Base-by-base conservation (phyloP, 2,329 filamentous ascomycete species). In the Colletotrichum cordylinicola region DNA sequence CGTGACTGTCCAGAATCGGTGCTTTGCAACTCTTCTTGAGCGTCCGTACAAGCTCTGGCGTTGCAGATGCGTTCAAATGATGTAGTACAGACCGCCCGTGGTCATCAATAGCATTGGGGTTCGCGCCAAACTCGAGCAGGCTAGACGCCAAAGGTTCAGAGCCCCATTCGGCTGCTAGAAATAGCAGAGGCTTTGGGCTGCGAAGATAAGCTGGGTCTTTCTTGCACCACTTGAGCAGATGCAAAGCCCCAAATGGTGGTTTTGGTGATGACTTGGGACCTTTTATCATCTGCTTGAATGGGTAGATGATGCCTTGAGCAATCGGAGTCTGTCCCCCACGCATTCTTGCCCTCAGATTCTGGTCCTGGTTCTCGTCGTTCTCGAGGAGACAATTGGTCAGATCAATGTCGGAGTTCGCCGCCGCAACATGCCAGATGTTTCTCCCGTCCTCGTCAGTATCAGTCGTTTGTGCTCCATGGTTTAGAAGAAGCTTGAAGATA, bases 371-470 rank as follows among this genome's bases (percentile, higher is more conserved):
- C 5, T 82, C 78, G 65, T 86, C 85, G 10, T 82, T 72, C 3
- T 77, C 62, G 48, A 78, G 75, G 2, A 87, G 80, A 78, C 80
- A 84, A 15, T 79, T 71, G 24, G 86, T 77, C 6, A 84, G 70
- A 1, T 31, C 35, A 2, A 72, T 52, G 43, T 85, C 84, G 24
- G 81, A 81, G 4, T 83, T 83, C 9, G 82, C 81, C 1, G 84
- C 84, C 3, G 80, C 81, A 13, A 82, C 80, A 70, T 86, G 85
- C 85, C 85, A 86, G 13, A 86, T 81, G 33, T 81, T 86, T 33
- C 82, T 81, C 1, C 83, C 83, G 3, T 79, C 71, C 1, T 79
- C 66, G 61, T 86, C 84, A 4, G 73, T 76, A 4, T 81, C 81
- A 6, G 79, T 80, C 2, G 84, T 85, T 8, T 78, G 68, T 1